Conservation (phyloP, 1,284 basidiomycete genomes). For the Amylostereum chailletii region DNA sequence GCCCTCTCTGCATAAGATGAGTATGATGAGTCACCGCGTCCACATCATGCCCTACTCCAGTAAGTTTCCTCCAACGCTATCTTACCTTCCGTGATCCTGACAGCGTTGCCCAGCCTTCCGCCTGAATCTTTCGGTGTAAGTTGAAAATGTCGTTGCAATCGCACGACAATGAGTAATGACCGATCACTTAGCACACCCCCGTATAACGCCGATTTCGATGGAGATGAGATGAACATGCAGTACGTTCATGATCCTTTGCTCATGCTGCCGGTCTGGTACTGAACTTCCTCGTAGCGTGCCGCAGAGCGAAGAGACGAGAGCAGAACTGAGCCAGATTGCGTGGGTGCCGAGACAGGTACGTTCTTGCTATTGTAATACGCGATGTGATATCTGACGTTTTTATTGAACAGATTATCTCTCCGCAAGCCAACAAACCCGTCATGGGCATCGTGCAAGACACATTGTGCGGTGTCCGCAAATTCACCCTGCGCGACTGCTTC, state of each 20-base stretch:
- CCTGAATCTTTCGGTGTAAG: slow-evolving; percentile 92
- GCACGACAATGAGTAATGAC: too few relatives aligned
- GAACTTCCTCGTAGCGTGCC: slow-evolving; percentile 60
- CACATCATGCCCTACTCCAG: slow-evolving; percentile 98
- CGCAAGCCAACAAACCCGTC: slow-evolving; percentile 99
- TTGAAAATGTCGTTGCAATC: slow-evolving; percentile 10
- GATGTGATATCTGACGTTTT: not conserved
- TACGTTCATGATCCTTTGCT: slow-evolving; percentile 33
- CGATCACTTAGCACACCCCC: slow-evolving; percentile 57
- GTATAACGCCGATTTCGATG: slow-evolving; percentile 98
- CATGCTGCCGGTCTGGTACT: not conserved
- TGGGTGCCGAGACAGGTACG: slow-evolving; percentile 95
- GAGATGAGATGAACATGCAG: slow-evolving; percentile 99
- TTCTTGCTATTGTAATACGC: slow-evolving; percentile 6
- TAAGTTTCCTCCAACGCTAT: slow-evolving; percentile 32
- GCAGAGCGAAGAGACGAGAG: slow-evolving; percentile 98
- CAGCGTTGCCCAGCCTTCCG: slow-evolving; percentile 70
- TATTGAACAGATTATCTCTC: slow-evolving; percentile 81
- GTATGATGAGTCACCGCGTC: slow-evolving; percentile 99
- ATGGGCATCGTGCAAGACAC: slow-evolving; percentile 99
- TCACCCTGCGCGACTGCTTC: slow-evolving; percentile 91
- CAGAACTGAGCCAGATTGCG: slow-evolving; percentile 95
- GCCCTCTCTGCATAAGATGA: slow-evolving; percentile 99
- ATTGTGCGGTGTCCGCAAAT: slow-evolving; percentile 94
- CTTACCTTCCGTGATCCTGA: not conserved